Evolutionary conservation across 192 early-diverging fungal species (phyloP).

Genomic region (Chytriomyces confervae): DNA sequence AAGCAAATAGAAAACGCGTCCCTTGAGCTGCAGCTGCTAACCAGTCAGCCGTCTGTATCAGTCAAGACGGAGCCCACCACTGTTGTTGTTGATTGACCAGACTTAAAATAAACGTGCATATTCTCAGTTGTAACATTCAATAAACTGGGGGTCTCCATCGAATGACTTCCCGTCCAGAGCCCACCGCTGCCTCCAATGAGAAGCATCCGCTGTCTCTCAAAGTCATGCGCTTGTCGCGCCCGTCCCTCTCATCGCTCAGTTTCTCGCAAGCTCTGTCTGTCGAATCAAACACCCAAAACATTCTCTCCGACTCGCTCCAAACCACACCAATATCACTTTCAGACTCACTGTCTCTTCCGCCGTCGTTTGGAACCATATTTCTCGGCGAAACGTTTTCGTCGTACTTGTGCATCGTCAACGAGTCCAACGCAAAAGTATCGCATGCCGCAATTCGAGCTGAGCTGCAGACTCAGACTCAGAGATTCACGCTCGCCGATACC

Average conservation of each 20-base stretch:
- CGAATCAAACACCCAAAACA: not conserved
- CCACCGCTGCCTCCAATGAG: constrained; percentile 6
- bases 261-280: not conserved
- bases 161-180: too few species aligned
- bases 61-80: too few species aligned
- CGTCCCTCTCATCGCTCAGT: constrained; percentile 49
- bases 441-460: constrained; percentile 80
- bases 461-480: constrained; percentile 85
- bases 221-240: constrained; percentile 89
- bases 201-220: constrained; percentile 82
- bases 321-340: constrained; percentile 45
- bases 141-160: too few species aligned
- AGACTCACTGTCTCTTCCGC: constrained; percentile 78
- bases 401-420: constrained; percentile 90
- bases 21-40: too few species aligned
- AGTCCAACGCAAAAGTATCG: constrained; percentile 67
- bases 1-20: too few species aligned
- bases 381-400: constrained; percentile 90
- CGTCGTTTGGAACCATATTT: constrained; percentile 91
- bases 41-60: too few species aligned
- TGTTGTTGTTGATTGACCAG: too few species aligned
- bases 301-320: not conserved
- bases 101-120: too few species aligned
- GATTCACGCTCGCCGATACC: constrained; percentile 77
- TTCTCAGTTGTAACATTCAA: too few species aligned